Percentiles rank a stretch among this genome's conserved stretches.
phyloP scores from a whole-genome alignment of 2,329 filamentous ascomycete species.

The Clonostachys sp. region DNA sequence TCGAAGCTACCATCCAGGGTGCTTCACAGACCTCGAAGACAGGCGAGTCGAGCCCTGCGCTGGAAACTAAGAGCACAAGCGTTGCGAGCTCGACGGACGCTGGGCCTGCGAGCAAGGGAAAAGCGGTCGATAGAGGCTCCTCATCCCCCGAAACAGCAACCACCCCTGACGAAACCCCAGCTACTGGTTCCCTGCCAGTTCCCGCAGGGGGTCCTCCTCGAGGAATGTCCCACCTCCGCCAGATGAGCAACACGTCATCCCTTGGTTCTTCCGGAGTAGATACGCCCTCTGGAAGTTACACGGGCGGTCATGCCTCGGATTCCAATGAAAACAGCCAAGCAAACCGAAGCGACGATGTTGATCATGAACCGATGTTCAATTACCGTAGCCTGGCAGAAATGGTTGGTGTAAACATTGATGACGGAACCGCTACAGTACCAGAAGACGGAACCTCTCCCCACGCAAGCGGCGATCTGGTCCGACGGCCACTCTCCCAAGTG shows the following conservation, averaged over 20 bases:
- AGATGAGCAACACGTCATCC: conserved; percentile 85
- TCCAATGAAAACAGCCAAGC: conserved; percentile 36
- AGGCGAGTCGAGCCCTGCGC: conserved; percentile 11
- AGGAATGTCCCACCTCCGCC: conserved; percentile 68
- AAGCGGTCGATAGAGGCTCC: conserved; percentile 56
- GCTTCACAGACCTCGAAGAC: conserved; percentile 23
- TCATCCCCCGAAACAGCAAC: conserved; percentile 1
- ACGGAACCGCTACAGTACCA: conserved; percentile 27
- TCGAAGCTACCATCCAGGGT: conserved; percentile 47
- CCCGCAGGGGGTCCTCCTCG: conserved; percentile 39
- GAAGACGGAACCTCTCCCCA: conserved; percentile 10
- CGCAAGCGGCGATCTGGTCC: conserved; percentile 7
- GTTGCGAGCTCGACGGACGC: conserved; percentile 13
- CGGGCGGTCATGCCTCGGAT: conserved; percentile 22
- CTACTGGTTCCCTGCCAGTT: conserved; percentile 32
- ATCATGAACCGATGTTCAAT: conserved; percentile 72
- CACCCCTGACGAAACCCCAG: conserved; percentile 2
- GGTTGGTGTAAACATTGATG: conserved; percentile 62
- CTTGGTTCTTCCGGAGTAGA: conserved; percentile 73
- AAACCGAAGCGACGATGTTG: conserved; percentile 44
- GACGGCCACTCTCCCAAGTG: conserved; percentile 22
- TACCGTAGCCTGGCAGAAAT: conserved; percentile 84
- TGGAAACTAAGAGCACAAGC: conserved; percentile 12
- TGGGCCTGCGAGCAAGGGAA: conserved; percentile 54
- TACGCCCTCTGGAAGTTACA: conserved; percentile 52